Conservation (phyloP, 768 basidiomycete species). For the Phylloporus arenicola region DNA sequence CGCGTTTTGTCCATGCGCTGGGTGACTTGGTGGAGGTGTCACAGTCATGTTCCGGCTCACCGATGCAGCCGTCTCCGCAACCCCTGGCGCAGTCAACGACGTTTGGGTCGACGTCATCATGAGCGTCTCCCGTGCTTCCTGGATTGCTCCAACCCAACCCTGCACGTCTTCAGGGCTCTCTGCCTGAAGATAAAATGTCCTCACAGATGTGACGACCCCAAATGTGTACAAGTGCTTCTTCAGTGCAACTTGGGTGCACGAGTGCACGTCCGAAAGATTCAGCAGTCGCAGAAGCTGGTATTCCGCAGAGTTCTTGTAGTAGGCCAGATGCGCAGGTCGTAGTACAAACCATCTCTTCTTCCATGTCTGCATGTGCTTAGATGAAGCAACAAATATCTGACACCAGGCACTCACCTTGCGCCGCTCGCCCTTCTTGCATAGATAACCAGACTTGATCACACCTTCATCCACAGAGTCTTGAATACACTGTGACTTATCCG, state of each 20-base stretch:
- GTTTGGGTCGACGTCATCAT: conserved; percentile 58
- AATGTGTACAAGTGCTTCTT: conserved; percentile 89
- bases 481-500: conserved; percentile 38
- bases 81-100: conserved; percentile 47
- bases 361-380: conserved; percentile 65
- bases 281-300: conserved; percentile 88
- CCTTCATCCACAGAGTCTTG: conserved; percentile 56
- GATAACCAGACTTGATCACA: conserved; percentile 86
- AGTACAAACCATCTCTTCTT: conserved; percentile 99
- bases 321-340: conserved; percentile 85
- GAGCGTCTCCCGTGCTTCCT: conserved; percentile 63
- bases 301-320: conserved; percentile 94
- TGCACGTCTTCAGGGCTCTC: conserved; percentile 64
- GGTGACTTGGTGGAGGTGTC: conserved; percentile 45
- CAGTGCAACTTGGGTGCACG: conserved; percentile 79
- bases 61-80: conserved; percentile 34
- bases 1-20: conserved; percentile 40
- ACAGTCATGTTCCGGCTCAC: conserved; percentile 31
- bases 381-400: not conserved
- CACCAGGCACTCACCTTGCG: conserved; percentile 65
- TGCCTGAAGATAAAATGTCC: conserved; percentile 91
- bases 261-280: conserved; percentile 83
- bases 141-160: conserved; percentile 80
- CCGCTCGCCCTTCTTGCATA: conserved; percentile 97
- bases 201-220: conserved; percentile 81